phyloP scores from a whole-genome alignment of 1,284 basidiomycete genomes.

The Austroboletus niveus region DNA sequence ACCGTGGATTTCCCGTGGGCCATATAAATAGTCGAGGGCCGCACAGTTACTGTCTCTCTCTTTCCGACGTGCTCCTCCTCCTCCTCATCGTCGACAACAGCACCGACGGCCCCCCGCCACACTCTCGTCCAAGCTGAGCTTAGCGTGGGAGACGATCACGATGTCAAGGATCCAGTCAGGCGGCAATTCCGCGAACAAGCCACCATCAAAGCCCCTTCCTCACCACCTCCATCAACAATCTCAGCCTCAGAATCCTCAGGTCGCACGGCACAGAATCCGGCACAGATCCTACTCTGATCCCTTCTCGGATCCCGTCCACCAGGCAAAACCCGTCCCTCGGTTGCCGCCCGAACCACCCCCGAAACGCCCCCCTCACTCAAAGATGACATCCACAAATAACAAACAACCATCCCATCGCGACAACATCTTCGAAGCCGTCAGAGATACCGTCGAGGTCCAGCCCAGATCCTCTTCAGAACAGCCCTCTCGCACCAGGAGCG shows the following conservation, averaged over 20 bases:
- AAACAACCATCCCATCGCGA: slow-evolving; percentile 33
- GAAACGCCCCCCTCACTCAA: slow-evolving; percentile 30
- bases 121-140: not conserved
- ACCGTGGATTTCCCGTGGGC: slow-evolving; percentile 8
- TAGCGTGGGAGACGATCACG: slow-evolving; percentile 25
- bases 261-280: slow-evolving; percentile 38
- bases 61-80: not conserved
- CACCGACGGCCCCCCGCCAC: not conserved
- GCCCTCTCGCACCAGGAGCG: slow-evolving; percentile 41
- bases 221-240: slow-evolving; percentile 3
- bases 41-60: slow-evolving; percentile 2
- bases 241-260: slow-evolving; percentile 26
- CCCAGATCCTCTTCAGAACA: slow-evolving; percentile 29
- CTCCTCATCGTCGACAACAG: not conserved
- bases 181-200: slow-evolving; percentile 23
- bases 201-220: slow-evolving; percentile 23
- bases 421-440: slow-evolving; percentile 58
- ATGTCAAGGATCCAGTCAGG: slow-evolving; percentile 21
- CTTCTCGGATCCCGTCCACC: slow-evolving; percentile 47
- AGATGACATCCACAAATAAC: slow-evolving; percentile 25
- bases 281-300: slow-evolving; percentile 58
- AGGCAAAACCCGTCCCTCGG: slow-evolving; percentile 38
- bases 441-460: slow-evolving; percentile 57
- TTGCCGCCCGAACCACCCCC: slow-evolving; percentile 41
- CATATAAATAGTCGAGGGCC: slow-evolving; percentile 24